These are phyloP conservation scores for Coemansia asiatica DNA, from an alignment of 192 early-diverging fungal species.

Conservation along the genomic window DNA sequence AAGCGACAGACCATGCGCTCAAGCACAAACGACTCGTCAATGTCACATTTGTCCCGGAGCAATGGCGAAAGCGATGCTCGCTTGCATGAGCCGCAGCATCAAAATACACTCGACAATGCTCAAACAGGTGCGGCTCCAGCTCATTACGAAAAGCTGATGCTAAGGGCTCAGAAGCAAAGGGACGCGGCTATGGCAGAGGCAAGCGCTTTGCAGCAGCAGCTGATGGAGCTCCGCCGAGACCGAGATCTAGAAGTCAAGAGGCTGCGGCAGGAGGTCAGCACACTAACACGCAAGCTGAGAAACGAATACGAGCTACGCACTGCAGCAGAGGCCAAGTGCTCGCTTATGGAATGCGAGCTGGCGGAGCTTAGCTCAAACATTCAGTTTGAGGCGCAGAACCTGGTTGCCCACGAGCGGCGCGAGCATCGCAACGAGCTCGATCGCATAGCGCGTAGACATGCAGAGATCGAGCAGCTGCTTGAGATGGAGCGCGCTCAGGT, in stretches of 20 bases:
- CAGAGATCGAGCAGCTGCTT: slow-evolving; percentile 35
- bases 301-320: slow-evolving; percentile 51
- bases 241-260: slow-evolving; percentile 17
- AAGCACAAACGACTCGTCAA: slow-evolving; percentile 3
- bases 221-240: slow-evolving; percentile 16
- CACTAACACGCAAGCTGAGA: slow-evolving; percentile 22
- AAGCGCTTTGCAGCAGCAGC: slow-evolving; percentile 20
- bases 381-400: slow-evolving; percentile 49
- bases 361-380: slow-evolving; percentile 53
- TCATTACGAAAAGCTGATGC: slow-evolving; percentile 35
- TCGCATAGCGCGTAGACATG: slow-evolving; percentile 18
- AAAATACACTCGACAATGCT: background rate
- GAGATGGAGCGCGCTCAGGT: slow-evolving; percentile 52
- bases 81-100: background rate
- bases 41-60: background rate
- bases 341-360: slow-evolving; percentile 51
- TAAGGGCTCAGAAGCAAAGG: slow-evolving; percentile 41
- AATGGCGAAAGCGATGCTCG: background rate
- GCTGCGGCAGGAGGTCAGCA: slow-evolving; percentile 23
- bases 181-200: slow-evolving; percentile 36
- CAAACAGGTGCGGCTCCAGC: background rate
- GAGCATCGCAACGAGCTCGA: slow-evolving; percentile 38
- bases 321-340: slow-evolving; percentile 51
- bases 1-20: slow-evolving; percentile 32
- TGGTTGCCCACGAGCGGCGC: slow-evolving; percentile 46